A percentile compares a stretch with the other conserved stretches of the same genome.
These are phyloP conservation scores for Amanita pseudoporphyria DNA, from an alignment of 768 basidiomycete genomes.

Conservation along the genomic window DNA sequence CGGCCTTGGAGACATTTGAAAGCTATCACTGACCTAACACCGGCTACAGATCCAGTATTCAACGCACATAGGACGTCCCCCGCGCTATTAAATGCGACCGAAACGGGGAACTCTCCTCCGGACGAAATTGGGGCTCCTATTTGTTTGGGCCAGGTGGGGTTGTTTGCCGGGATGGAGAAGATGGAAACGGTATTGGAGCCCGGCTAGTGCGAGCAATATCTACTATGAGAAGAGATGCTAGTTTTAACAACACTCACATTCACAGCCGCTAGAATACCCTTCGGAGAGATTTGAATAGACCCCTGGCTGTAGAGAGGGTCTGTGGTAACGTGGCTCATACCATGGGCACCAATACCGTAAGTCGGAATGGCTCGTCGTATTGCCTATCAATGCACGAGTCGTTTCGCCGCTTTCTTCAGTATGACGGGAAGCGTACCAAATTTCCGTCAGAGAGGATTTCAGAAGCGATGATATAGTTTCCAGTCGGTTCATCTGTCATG, in stretches of 20 bases:
- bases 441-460: constrained; percentile 32
- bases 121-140: not conserved
- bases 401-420: not conserved
- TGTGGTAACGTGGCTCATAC: constrained; percentile 20
- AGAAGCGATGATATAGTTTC: constrained; percentile 26
- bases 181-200: constrained; percentile 34
- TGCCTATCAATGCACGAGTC: constrained; percentile 9
- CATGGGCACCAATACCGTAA: constrained; percentile 27
- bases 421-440: constrained; percentile 18
- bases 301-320: constrained; percentile 34
- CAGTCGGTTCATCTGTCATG: no score
- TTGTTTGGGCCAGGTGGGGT: not conserved
- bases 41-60: constrained; percentile 34
- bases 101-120: constrained; percentile 1
- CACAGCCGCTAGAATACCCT: constrained; percentile 25
- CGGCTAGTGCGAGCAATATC: constrained; percentile 19
- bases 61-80: constrained; percentile 27
- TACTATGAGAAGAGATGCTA: not conserved
- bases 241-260: constrained; percentile 17
- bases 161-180: no score
- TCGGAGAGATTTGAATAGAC: constrained; percentile 25
- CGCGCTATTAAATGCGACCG: constrained; percentile 25
- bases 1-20: not conserved
- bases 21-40: constrained; percentile 31
- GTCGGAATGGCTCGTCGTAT: constrained; percentile 21